Evolutionary conservation across 192 early-diverging fungal species (phyloP).

Genomic region (Diversispora epigaea): DNA sequence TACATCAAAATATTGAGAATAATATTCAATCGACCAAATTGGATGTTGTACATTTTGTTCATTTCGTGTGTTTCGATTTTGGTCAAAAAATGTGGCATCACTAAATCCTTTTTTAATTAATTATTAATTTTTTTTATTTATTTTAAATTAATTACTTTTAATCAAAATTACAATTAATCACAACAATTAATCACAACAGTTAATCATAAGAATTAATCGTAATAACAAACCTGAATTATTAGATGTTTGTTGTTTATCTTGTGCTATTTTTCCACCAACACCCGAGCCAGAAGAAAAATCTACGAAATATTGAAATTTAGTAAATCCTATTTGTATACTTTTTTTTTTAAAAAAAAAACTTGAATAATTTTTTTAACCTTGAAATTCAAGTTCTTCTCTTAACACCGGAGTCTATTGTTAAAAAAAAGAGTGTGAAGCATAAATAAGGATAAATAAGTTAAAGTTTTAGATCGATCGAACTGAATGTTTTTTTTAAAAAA

Average conservation of each 20-base stretch:
- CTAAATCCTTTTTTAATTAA: constrained; percentile 1
- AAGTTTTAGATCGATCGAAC: not conserved
- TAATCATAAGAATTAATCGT: not conserved
- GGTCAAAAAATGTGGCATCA: constrained; percentile 37
- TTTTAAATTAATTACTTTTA: not conserved
- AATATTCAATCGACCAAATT: constrained; percentile 90
- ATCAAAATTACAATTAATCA: not conserved
- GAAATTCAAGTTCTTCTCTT: constrained; percentile 45
- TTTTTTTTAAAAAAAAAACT: no score
- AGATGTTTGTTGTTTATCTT: constrained; percentile 19
- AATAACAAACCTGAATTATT: constrained; percentile 13
- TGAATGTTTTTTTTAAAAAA: not conserved
- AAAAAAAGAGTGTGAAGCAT: no score
- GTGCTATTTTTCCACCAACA: constrained; percentile 31
- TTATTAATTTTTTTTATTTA: constrained; percentile 1
- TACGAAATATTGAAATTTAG: not conserved
- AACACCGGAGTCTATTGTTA: not conserved
- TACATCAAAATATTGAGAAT: constrained; percentile 89
- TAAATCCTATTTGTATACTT: no score
- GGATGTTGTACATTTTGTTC: constrained; percentile 43
- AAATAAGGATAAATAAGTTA: no score
- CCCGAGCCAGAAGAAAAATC: constrained; percentile 32
- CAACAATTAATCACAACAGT: not conserved
- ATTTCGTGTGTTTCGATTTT: constrained; percentile 30
- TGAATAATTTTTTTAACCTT: constrained; percentile 32